Conservation (phyloP, 805 yeast genomes). For the Sugiyamaella mastotermitis region DNA sequence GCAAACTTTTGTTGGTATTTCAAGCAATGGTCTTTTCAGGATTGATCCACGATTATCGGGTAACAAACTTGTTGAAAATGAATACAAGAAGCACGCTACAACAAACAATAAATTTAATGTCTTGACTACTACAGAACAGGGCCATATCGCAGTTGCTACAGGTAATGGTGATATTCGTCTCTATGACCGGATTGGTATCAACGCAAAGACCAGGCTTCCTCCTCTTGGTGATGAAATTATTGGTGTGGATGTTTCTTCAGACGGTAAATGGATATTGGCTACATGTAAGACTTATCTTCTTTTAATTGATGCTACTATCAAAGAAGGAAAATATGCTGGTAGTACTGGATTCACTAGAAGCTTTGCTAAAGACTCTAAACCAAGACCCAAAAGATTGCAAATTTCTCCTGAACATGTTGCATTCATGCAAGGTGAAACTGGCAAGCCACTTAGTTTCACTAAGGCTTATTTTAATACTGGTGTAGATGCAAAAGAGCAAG, state of each 20-base stretch:
- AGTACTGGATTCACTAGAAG: slow-evolving; percentile 56
- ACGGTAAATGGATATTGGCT: slow-evolving; percentile 76
- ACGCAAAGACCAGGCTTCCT: slow-evolving; percentile 75
- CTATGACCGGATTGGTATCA: slow-evolving; percentile 64
- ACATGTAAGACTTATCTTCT: slow-evolving; percentile 70
- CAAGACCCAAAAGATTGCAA: slow-evolving; percentile 61
- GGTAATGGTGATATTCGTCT: slow-evolving; percentile 69
- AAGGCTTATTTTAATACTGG: slow-evolving; percentile 76
- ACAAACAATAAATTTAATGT: slow-evolving; percentile 48
- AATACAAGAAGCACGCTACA: slow-evolving; percentile 49
- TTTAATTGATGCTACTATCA: slow-evolving; percentile 60
- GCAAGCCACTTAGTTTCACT: slow-evolving; percentile 51
- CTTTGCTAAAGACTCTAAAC: slow-evolving; percentile 60
- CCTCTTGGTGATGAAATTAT: slow-evolving; percentile 72
- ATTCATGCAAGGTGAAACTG: slow-evolving; percentile 47
- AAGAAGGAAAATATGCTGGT: slow-evolving; percentile 55
- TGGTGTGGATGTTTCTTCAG: slow-evolving; percentile 66
- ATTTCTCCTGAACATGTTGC: slow-evolving; percentile 69
- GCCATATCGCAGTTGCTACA: slow-evolving; percentile 73
- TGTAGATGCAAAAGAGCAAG: slow-evolving; percentile 53
- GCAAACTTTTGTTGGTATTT: slow-evolving; percentile 65
- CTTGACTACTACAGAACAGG: slow-evolving; percentile 65
- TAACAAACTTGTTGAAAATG: slow-evolving; percentile 53
- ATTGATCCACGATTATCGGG: slow-evolving; percentile 71
- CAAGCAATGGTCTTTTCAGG: slow-evolving; percentile 59